Percentiles rank a stretch among this genome's conserved stretches.
Evolutionary conservation across 1,284 basidiomycete species (phyloP).

Genomic region (Sutorius eximius): DNA sequence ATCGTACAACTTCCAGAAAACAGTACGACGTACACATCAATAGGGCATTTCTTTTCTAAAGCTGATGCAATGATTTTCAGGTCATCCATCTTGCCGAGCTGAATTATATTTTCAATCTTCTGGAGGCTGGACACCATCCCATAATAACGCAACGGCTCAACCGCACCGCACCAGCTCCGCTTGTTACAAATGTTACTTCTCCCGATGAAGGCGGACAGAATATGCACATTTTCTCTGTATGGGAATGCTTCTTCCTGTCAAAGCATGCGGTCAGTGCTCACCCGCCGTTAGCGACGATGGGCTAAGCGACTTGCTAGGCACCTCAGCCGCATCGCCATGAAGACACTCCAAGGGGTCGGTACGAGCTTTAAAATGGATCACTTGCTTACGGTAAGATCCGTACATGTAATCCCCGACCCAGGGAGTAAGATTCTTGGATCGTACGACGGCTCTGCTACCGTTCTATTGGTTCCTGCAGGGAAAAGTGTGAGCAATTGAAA

Average conservation of each 20-base stretch:
- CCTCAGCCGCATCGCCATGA: conserved; percentile 8
- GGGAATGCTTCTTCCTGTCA: conserved; percentile 15
- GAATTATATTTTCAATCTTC: not conserved
- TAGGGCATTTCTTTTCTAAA: conserved; percentile 7
- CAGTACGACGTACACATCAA: not conserved
- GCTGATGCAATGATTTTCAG: conserved; percentile 37
- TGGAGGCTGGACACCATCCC: not conserved
- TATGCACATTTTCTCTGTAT: conserved; percentile 10
- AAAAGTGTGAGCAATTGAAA: not conserved
- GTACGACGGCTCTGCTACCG: not conserved
- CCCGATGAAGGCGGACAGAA: not conserved
- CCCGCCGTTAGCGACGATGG: not conserved
- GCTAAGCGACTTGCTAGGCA: conserved; percentile 4
- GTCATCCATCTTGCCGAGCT: conserved; percentile 36
- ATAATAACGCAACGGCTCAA: conserved; percentile 4
- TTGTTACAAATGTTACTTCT: conserved; percentile 9
- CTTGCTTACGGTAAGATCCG: not conserved
- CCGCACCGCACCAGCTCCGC: conserved; percentile 12
- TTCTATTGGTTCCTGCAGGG: not conserved
- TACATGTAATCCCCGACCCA: conserved; percentile 1
- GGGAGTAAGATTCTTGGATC: not conserved
- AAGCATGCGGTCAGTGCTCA: conserved; percentile 3
- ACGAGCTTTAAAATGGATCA: not conserved
- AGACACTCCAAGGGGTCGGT: conserved; percentile 11
- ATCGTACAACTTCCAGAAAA: not conserved